Base-by-base conservation (phyloP, 495 filamentous ascomycete species). In the Penicillium ochrochloron region DNA sequence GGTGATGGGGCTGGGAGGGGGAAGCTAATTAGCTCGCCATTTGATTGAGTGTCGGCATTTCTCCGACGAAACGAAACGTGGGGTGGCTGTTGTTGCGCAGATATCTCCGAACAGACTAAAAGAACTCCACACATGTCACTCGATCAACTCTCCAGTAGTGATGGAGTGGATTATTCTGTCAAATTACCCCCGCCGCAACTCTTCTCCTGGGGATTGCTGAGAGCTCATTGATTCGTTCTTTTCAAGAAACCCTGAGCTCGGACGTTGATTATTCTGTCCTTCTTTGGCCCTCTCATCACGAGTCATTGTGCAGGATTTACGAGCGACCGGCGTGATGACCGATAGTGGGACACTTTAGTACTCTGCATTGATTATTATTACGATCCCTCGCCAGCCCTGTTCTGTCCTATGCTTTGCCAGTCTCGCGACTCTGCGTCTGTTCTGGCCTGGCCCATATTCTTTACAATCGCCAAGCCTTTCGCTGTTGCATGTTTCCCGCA, bases 301-400 rank as follows among this genome's bases (percentile, higher is more conserved):
- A 52, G 33, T 54, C 54, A 52, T 14, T 15, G 56, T 46, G 39
- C 57, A 23, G 52, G 39, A 11, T 39, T 56, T 65, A 27, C 29
- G 29, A 61, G 57, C 37, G 54, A 59, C 34, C 64, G 59, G 64
- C 55, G 27, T 19, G 64, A 66, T 66, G 46, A 5, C 60, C 60
- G 64, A 61, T 59, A 46, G 53, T 29, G n/a, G 21, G 19, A 10
- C 4, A 21, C 42, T 5, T 4, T 2, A 27, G 25, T 1, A 15
- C 57, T 59, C 34, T 37, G 27, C 62, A 35, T 5, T 31, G 41
- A 37, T 44, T 19, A 10, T 44, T 19, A 10, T 44, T 21, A 5
- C 31, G 31, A 33, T 33, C 8, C 31, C 42, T 44, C 0, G 21
- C 42, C 42, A 48, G 42, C 48, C 25, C 6, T 27, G 46, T 17